These are phyloP conservation scores for Chloranthus sessilifolius DNA, from an alignment of 164 flowering plant species.

Conservation along the genomic window DNA sequence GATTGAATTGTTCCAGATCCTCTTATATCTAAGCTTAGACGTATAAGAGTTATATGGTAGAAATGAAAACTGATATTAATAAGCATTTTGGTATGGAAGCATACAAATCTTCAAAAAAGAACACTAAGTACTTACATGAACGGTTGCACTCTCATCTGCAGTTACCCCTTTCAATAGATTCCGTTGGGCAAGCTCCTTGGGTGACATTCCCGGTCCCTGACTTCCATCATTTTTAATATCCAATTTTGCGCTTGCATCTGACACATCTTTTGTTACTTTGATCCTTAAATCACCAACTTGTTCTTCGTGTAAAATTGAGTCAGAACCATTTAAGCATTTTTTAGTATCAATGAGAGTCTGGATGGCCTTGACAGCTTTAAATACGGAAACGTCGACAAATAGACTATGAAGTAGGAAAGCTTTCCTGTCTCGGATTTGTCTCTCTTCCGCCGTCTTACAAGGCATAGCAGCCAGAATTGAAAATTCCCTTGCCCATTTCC, in stretches of 20 bases:
- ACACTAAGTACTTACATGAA: conserved; percentile 53
- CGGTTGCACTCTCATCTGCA: conserved; percentile 93
- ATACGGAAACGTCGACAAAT: conserved; percentile 86
- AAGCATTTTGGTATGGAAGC: too few species aligned
- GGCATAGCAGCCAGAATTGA: conserved; percentile 82
- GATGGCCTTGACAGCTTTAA: conserved; percentile 65
- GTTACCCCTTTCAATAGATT: conserved; percentile 92
- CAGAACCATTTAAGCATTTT: conserved; percentile 14
- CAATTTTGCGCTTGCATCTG: conserved; percentile 69
- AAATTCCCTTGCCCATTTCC: conserved; percentile 77
- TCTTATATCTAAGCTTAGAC: too few species aligned
- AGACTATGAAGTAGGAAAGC: conserved; percentile 87
- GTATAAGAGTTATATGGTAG: too few species aligned
- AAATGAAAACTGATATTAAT: too few species aligned
- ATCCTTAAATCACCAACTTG: conserved; percentile 68
- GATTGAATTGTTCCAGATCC: too few species aligned
- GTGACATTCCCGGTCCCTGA: conserved; percentile 49
- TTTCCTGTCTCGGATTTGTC: conserved; percentile 82
- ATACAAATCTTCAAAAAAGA: conserved; percentile 6
- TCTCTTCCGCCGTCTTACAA: conserved; percentile 83
- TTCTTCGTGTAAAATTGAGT: conserved; percentile 40
- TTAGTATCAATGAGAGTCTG: conserved; percentile 33
- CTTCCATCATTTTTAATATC: conserved; percentile 77
- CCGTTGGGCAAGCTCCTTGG: conserved; percentile 58
- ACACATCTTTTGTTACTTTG: conserved; percentile 51